Evolutionary conservation across 1,139 yeast species (phyloP), one percentile per base, ranked within the genome.

Genomic region (Suhomyces atakaporum): DNA sequence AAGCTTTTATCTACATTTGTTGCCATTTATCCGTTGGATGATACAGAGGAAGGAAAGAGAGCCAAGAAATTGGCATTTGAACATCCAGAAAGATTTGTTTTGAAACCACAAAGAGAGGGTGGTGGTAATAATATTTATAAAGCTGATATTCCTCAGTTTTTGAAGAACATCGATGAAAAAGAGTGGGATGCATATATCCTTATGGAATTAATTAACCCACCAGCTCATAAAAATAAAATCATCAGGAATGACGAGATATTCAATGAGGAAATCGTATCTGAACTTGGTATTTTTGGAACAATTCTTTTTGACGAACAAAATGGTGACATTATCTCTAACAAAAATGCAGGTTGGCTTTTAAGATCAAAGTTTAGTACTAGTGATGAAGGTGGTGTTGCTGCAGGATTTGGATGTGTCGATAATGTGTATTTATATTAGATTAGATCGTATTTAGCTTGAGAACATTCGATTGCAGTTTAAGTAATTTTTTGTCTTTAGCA

Each of bases 331-430:
- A 53, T 77, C 31, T 57, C 67, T 31, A 92, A 92, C 57, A 77
- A 78, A 28, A 76, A 77, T 47, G 79, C 89, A 1, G 97, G 97
- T 5, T 87, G 87, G 79, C 71, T 92, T 45, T 67, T 92, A 50
- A 79, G 98, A 62, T 87, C 97, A 3, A 92, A 92, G 60, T 78
- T 89, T 41, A 83, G 87, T 47, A 69, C 84, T 3, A 84, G 95
- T 38, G 81, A 92, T 60, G 98, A 92, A 66, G 98, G 98, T 33
- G 98, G 98, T 25, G 97, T 92, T 22, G 97, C 97, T 20, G 97
- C 98, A 10, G 98, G 98, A 0, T 92, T 86, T 63, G 98, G 97
- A 8, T 89, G 97, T 61, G 88, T 92, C 35, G 98, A 92, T 61
- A 85, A 90, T 51, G 58, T 77, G 16, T 74, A 75, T 46, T 61